Conservation (phyloP, 306 rosid species). For the Prunus fruticosa region DNA sequence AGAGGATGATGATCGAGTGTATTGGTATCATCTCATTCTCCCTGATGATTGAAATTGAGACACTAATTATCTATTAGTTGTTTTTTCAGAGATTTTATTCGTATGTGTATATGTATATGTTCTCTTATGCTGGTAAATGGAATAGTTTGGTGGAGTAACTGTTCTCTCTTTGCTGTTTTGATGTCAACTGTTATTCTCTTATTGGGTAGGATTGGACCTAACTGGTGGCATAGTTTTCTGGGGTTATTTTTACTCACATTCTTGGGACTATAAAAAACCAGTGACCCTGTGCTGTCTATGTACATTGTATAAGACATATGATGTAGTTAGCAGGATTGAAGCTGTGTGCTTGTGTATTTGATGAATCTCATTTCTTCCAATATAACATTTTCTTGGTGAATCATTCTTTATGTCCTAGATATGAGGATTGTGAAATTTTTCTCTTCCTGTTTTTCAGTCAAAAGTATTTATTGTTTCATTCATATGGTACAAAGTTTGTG, state of each 20-base stretch:
- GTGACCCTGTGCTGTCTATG: too few relatives aligned
- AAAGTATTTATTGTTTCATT: neutral
- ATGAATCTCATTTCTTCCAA: neutral
- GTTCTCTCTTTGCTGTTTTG: neutral
- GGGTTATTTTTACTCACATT: neutral
- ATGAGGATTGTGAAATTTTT: neutral
- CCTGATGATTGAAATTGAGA: conserved; percentile 30
- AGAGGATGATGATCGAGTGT: conserved; percentile 62
- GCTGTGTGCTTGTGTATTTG: too few relatives aligned
- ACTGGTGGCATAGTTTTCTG: neutral
- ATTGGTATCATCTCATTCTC: conserved; percentile 47
- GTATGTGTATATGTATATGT: neutral
- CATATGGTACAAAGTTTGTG: conserved; percentile 1
- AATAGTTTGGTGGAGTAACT: neutral
- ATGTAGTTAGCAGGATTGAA: too few relatives aligned
- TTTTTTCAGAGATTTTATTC: conserved; percentile 11
- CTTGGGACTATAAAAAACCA: too few relatives aligned
- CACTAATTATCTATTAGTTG: conserved; percentile 4
- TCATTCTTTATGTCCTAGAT: neutral
- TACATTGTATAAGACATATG: too few relatives aligned
- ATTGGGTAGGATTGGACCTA: neutral
- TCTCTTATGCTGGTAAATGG: neutral
- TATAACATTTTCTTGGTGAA: neutral
- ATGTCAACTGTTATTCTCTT: neutral
- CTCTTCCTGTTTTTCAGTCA: neutral